phyloP scores from a whole-genome alignment of 164 flowering plant genomes.

The Vitis rupestris region DNA sequence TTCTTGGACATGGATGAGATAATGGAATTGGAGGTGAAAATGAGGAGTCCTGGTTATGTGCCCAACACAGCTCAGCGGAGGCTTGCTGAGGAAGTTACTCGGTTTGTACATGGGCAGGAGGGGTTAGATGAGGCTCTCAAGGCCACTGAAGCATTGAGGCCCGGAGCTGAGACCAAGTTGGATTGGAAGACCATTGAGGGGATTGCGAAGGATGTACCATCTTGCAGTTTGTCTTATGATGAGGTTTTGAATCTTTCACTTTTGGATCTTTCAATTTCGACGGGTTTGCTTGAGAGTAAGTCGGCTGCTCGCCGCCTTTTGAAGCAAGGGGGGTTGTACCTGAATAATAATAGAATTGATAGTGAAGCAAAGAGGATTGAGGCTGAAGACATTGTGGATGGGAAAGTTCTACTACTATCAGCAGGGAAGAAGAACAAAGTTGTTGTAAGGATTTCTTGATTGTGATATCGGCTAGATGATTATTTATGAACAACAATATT shows the following conservation, averaged over 20 bases:
- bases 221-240: slow-evolving; percentile 49
- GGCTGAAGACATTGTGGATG: slow-evolving; percentile 68
- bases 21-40: slow-evolving; percentile 46
- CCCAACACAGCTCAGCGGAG: slow-evolving; percentile 68
- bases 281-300: slow-evolving; percentile 73
- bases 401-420: slow-evolving; percentile 67
- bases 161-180: slow-evolving; percentile 70
- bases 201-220: slow-evolving; percentile 73
- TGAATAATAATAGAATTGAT: slow-evolving; percentile 71
- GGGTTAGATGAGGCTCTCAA: slow-evolving; percentile 71
- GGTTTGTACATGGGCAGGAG: slow-evolving; percentile 81
- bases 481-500: too few species aligned
- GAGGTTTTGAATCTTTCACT: slow-evolving; percentile 50
- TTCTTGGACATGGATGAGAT: slow-evolving; percentile 70
- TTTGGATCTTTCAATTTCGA: slow-evolving; percentile 64
- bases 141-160: slow-evolving; percentile 80
- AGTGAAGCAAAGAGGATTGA: slow-evolving; percentile 63
- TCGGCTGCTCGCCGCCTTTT: slow-evolving; percentile 74
- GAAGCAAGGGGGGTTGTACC: slow-evolving; percentile 81
- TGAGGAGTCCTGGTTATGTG: slow-evolving; percentile 54
- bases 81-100: slow-evolving; percentile 82
- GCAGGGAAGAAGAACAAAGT: slow-evolving; percentile 90
- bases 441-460: slow-evolving; percentile 58
- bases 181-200: slow-evolving; percentile 64
- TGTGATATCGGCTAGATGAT: not conserved